Evolutionary conservation across 495 filamentous ascomycete species (phyloP).

Genomic region (Aspergillus panamensis): DNA sequence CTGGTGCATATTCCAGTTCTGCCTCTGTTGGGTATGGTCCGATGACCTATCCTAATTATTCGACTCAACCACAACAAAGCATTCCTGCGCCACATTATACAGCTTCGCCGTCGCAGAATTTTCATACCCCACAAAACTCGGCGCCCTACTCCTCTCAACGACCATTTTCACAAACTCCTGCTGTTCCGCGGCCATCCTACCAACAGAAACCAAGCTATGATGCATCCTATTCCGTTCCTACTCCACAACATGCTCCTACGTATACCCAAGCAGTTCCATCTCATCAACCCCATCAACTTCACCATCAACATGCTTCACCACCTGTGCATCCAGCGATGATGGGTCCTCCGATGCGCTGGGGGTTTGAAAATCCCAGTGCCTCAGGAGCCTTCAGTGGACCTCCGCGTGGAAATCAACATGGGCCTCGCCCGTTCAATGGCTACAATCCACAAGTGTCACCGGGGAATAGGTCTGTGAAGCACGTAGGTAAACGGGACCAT

Average conservation of each 20-base stretch:
- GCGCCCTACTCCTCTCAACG: conserved; percentile 25
- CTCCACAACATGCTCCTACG: conserved; percentile 24
- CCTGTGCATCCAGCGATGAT: conserved; percentile 49
- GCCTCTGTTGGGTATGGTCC: conserved; percentile 29
- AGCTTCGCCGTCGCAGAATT: conserved; percentile 25
- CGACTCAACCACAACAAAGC: conserved; percentile 28
- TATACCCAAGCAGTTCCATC: conserved; percentile 27
- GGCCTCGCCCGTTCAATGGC: conserved; percentile 44
- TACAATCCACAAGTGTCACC: conserved; percentile 35
- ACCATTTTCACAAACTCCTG: conserved; percentile 27
- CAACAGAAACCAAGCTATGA: conserved; percentile 33
- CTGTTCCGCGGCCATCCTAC: conserved; percentile 27
- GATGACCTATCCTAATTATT: conserved; percentile 33
- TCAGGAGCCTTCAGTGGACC: conserved; percentile 21
- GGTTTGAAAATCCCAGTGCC: conserved; percentile 44
- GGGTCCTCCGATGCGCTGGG: conserved; percentile 57
- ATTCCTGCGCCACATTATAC: conserved; percentile 31
- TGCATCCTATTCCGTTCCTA: conserved; percentile 23
- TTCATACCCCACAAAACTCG: conserved; percentile 26
- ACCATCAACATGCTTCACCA: conserved; percentile 22
- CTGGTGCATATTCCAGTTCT: conserved; percentile 21
- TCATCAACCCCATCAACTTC: conserved; percentile 6
- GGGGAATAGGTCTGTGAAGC: conserved; percentile 39
- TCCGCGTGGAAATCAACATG: conserved; percentile 30
- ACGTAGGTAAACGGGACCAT: conserved; percentile 40